Conservation (phyloP, 1,139 yeast species). For the Kodamaea alishanica region DNA sequence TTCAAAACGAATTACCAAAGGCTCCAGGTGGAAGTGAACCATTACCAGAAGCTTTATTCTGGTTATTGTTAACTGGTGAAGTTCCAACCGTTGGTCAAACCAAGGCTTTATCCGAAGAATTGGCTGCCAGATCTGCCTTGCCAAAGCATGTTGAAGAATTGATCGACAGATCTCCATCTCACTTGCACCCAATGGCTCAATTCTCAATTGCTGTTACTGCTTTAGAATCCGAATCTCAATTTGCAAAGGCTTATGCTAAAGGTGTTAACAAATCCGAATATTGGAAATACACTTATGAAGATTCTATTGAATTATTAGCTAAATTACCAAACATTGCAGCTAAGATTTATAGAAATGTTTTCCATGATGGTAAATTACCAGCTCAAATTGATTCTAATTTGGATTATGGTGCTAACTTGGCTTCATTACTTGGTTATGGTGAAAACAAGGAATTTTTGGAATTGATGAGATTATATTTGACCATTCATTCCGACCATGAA, state of each 20-base stretch:
- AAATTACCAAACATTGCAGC: slow-evolving; percentile 92
- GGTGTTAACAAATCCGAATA: slow-evolving; percentile 86
- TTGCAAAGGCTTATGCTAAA: slow-evolving; percentile 85
- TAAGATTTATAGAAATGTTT: slow-evolving; percentile 86
- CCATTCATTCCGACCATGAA: slow-evolving; percentile 97
- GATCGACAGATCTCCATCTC: slow-evolving; percentile 77
- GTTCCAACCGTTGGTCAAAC: slow-evolving; percentile 78
- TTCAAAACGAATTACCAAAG: slow-evolving; percentile 88
- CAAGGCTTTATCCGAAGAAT: slow-evolving; percentile 70
- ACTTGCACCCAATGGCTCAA: slow-evolving; percentile 97
- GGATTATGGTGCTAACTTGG: slow-evolving; percentile 92
- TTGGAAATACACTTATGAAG: slow-evolving; percentile 94
- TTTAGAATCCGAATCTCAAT: slow-evolving; percentile 83
- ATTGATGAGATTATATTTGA: slow-evolving; percentile 87
- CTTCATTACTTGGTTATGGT: slow-evolving; percentile 79
- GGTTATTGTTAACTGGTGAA: slow-evolving; percentile 90
- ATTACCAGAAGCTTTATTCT: slow-evolving; percentile 87
- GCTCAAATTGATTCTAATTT: slow-evolving; percentile 60
- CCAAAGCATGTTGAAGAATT: slow-evolving; percentile 85
- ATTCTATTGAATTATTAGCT: slow-evolving; percentile 82
- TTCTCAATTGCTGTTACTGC: slow-evolving; percentile 91
- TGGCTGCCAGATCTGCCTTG: slow-evolving; percentile 79
- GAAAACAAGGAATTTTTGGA: slow-evolving; percentile 78
- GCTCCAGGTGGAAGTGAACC: slow-evolving; percentile 85
- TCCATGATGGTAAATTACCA: slow-evolving; percentile 81